Evolutionary conservation across 768 basidiomycete species (phyloP).

Genomic region (Pisolithus marmoratus): DNA sequence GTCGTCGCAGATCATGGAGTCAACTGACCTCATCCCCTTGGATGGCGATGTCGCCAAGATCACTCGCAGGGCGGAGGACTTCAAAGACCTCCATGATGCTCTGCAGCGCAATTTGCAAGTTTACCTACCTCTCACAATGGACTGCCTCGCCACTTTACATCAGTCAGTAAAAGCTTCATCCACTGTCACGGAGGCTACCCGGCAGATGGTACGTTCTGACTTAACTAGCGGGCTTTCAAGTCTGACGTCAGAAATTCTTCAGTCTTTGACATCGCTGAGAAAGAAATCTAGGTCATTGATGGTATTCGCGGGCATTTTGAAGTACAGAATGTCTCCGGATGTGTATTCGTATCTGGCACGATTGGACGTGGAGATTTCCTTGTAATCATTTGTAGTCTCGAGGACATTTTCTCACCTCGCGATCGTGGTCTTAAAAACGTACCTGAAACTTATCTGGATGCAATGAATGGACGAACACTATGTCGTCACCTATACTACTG

Average conservation of each 20-base stretch:
- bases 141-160: constrained; percentile 78
- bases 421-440: neutral
- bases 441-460: neutral
- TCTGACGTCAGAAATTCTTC: constrained; percentile 11
- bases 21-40: constrained; percentile 81
- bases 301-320: constrained; percentile 82
- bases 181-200: constrained; percentile 63
- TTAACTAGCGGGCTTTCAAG: constrained; percentile 8
- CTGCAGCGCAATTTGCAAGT: constrained; percentile 86
- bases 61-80: constrained; percentile 82
- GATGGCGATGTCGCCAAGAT: constrained; percentile 81
- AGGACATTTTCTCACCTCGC: neutral
- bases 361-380: constrained; percentile 79
- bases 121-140: constrained; percentile 89
- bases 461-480: neutral
- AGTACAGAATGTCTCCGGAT: constrained; percentile 87
- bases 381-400: constrained; percentile 29
- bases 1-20: constrained; percentile 68
- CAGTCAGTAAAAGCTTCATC: constrained; percentile 63
- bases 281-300: constrained; percentile 83
- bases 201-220: constrained; percentile 59
- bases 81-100: constrained; percentile 80
- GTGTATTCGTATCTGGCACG: constrained; percentile 85
- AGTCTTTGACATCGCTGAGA: constrained; percentile 64
- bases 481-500: neutral